Percentiles rank a stretch among this genome's conserved stretches.
Evolutionary conservation across 371 early-diverging fungal species (phyloP).

Genomic region (Coemansia sp.): DNA sequence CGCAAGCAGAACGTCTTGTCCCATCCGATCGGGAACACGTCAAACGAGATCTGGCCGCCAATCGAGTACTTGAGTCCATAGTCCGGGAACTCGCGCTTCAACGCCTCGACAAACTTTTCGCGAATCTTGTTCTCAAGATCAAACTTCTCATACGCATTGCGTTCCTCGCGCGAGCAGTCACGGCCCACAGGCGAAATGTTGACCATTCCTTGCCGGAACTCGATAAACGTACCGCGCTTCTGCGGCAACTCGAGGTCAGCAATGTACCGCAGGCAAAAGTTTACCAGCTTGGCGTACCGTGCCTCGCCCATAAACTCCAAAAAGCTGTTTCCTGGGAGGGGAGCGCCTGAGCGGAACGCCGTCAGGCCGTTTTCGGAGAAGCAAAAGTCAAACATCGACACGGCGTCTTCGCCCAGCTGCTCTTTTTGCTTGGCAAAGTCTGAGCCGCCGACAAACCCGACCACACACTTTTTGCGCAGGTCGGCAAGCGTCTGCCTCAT

Average conservation of each 20-base stretch:
- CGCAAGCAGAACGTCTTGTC: constrained; percentile 99
- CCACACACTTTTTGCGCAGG: constrained; percentile 85
- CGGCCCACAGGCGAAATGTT: constrained; percentile 99
- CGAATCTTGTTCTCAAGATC: constrained; percentile 86
- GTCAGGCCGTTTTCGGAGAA: constrained; percentile 99
- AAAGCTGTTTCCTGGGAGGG: constrained; percentile 78
- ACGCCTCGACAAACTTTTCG: constrained; percentile 79
- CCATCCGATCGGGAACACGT: constrained; percentile 99
- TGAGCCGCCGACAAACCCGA: constrained; percentile 99
- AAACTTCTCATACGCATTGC: constrained; percentile 90
- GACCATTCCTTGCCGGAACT: constrained; percentile 99
- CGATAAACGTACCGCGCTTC: constrained; percentile 98
- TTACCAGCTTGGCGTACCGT: constrained; percentile 90
- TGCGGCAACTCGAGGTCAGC: constrained; percentile 94
- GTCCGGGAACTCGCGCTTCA: constrained; percentile 87
- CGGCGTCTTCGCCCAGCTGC: constrained; percentile 83
- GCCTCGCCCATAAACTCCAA: constrained; percentile 95
- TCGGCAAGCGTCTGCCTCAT: constrained; percentile 79
- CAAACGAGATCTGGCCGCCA: constrained; percentile 99
- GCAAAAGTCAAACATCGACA: constrained; percentile 92
- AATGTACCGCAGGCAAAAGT: constrained; percentile 91
- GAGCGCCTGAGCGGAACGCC: constrained; percentile 82
- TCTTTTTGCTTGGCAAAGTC: constrained; percentile 97
- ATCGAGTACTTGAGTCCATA: constrained; percentile 93
- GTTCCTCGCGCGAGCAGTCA: constrained; percentile 91